Base-by-base conservation (phyloP, 2,329 filamentous ascomycete genomes). In the Drechslera avenae region DNA sequence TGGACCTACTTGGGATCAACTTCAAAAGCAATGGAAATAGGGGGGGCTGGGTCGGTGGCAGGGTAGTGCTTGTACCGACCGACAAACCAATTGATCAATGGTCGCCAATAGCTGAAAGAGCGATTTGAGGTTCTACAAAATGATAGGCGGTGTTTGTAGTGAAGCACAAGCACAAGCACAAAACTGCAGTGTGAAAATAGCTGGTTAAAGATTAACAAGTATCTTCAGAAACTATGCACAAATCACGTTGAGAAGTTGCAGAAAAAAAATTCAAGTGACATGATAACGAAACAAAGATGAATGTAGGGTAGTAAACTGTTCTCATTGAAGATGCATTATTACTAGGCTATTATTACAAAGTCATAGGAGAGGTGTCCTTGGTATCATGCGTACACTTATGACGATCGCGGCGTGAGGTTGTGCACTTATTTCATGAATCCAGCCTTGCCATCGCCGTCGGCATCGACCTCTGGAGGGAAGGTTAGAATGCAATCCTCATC, bases 391-490 rank as follows among this genome's bases (percentile, higher is more conserved):
- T 52, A 14, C 46, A 32, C 12, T 39, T 18, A 23, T 46, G 19
- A n/a, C 46, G 36, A 33, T 46, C 28, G 40, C 28, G 28, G 28
- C n/a, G 62, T 67, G 41, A 40, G 53, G 10, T 31, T 75, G 13
- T 68, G 46, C 60, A 57, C 59, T 59, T 77, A 82, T 43, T 77
- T 69, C 78, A 83, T 80, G 56, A 84, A 82, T 2, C 81, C 82
- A 21, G 72, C 69, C 75, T 83, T 82, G 50, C 83, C 82, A 68
- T 85, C 82, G 32, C 78, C 73, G 56, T 83, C 75, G 21, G 81
- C 55, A 60, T 85, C 81, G 33, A 73, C 56, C 50, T 62, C 50
- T 52, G 34, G 21, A 13, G 4, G n/a, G 5, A 10, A 14, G 4
- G 45, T 52, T 21, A 52, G 50, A 17, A 9, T 9, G 4, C 9